Evolutionary conservation across 2,329 filamentous ascomycete genomes (phyloP), one percentile per base, ranked within the genome.

Genomic region (Lasiodiplodia sp.): DNA sequence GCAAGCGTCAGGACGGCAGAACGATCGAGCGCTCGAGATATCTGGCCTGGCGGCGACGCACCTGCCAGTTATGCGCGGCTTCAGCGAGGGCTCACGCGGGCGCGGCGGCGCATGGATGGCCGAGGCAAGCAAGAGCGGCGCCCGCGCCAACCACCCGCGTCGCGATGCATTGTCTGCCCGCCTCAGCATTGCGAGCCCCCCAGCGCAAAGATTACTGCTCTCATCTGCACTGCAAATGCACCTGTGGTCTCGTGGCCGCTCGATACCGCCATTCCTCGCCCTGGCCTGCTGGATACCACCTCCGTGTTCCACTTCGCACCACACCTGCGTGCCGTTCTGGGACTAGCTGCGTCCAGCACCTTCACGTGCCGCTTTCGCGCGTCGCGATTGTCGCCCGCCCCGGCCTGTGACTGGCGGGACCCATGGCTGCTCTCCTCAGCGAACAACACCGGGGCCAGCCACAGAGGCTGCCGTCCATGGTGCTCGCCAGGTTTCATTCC

Each of bases 191-290:
- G 47, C 60, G 40, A 28, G 57, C 55, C 55, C 55, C 55, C 34
- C 28, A n/a, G 31, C 55, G 57, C 40, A 63, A 68, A 44, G 56
- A 68, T 47, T 63, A 68, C 56, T 62, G 56, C 66, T 53, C 49
- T 68, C 66, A 63, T 62, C 66, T 68, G 66, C 66, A 68, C 47
- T 25, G 40, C 44, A 14, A 63, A 56, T 68, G 66, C 66, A 68
- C 37, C 34, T 47, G 49, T 62, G 66, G 66, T 68, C 66, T 68
- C 66, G 66, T 68, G 66, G 66, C 63, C 63, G 52, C 47, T 44
- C 52, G 49, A 40, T 56, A 66, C 63, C 52, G 63, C 63, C 52
- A 55, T 66, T 47, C 52, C 63, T 66, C 63, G 49, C 31, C 63
- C 63, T 56, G 51, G 6, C 52, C 63, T 66, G 63, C 63, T 64